Evolutionary conservation across 176 grass and related monocot species (phyloP), one percentile per base, ranked within the genome.

Genomic region (Cymbopogon citratus): DNA sequence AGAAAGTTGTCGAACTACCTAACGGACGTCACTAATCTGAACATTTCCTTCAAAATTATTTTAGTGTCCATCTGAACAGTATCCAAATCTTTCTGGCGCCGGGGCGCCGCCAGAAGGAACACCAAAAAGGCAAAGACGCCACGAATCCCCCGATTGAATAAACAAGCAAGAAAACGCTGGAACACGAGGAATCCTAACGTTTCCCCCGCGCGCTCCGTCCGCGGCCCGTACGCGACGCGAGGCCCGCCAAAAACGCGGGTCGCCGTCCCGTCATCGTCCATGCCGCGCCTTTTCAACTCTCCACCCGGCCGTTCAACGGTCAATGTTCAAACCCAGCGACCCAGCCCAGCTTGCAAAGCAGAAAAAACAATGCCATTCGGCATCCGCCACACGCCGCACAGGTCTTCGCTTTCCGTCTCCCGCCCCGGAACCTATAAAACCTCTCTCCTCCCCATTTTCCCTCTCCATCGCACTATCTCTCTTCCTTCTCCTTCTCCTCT

Each of bases 251-350:
- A n/a, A 40, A 70, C 38, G 39, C 68, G 51, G 40, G 40, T 38
- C 63, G 48, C 25, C 26, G 38, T 44, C 33, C 59, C 31, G 77
- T 66, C 76, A 19, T 52, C 59, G 28, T 19, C 40, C 66, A 40
- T 35, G 35, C 34, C 66, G 34, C 66, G 21, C 23, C 19, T 14
- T 1, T 81, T 89, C 83, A n/a, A 79, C 87, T 81, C 87, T 74
- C 10, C 40, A 26, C 23, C 77, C 33, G 3, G 33, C 38, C 12
- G 12, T 90, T 92, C 87, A 91, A 91, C 88, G 91, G 88, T 91
- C 91, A 94, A 91, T 72, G 71, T 89, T 89, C 87, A 91, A 91
- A 94, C 77, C 7, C 45, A 19, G 2, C 66, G 69, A 81, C 66
- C 76, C 68, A 44, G 27, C 78, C 63, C 31, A 35, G 34, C 21